Evolutionary conservation across 2,329 filamentous ascomycete species (phyloP).

Genomic region (Chrysoporthe cubensis): DNA sequence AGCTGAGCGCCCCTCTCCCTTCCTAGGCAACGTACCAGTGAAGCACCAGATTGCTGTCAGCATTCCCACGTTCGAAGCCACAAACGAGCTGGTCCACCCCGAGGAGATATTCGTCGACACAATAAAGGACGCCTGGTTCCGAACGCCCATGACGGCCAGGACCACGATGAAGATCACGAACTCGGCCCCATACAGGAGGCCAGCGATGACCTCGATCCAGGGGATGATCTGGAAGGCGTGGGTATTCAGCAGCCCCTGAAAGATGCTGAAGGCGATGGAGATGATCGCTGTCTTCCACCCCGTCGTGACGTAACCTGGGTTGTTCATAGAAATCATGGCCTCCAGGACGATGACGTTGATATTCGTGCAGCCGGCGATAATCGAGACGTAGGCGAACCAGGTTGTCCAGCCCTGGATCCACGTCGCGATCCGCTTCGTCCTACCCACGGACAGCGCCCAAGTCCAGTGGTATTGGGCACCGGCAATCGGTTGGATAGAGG

Average conservation of each 20-base stretch:
- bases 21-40: constrained; percentile 32
- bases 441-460: constrained; percentile 21
- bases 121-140: constrained; percentile 14
- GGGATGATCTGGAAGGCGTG: constrained; percentile 43
- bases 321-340: constrained; percentile 21
- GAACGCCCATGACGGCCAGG: constrained; percentile 13
- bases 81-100: constrained; percentile 12
- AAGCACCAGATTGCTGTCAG: constrained; percentile 40
- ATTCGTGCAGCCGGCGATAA: constrained; percentile 40
- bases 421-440: constrained; percentile 11
- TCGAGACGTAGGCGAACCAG: constrained; percentile 46
- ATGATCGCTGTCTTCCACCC: constrained; percentile 43
- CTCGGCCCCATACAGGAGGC: constrained; percentile 34
- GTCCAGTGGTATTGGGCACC: constrained; percentile 50
- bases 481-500: constrained; percentile 44
- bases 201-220: constrained; percentile 42
- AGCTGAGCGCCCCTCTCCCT: no score
- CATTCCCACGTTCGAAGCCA: constrained; percentile 42
- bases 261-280: constrained; percentile 34
- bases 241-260: constrained; percentile 36
- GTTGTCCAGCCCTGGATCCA: constrained; percentile 42
- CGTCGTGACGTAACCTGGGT: constrained; percentile 20
- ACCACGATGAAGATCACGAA: constrained; percentile 26
- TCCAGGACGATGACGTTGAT: constrained; percentile 23
- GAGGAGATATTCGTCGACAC: constrained; percentile 18